These are phyloP conservation scores for Boletus tomentosulus DNA, from an alignment of 768 basidiomycete species.

Conservation along the genomic window DNA sequence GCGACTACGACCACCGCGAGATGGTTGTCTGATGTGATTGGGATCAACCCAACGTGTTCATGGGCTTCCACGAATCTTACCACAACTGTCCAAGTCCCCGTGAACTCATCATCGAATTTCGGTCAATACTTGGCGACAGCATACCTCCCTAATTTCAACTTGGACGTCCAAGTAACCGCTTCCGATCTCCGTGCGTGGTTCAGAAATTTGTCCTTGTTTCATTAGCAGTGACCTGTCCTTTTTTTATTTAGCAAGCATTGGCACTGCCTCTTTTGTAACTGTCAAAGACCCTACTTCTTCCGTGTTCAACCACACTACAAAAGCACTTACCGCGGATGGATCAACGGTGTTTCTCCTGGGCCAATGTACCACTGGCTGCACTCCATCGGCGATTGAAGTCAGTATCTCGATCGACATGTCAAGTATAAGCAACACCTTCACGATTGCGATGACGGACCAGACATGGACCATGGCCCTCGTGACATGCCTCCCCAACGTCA, in stretches of 20 bases:
- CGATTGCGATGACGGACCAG: constrained; percentile 10
- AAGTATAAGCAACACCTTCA: constrained; percentile 8
- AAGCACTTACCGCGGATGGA: constrained; percentile 14
- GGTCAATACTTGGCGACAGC: constrained; percentile 5
- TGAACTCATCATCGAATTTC: constrained; percentile 2
- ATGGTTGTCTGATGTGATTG: constrained; percentile 28
- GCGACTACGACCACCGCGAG: constrained; percentile 17
- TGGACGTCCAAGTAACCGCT: constrained; percentile 13
- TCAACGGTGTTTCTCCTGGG: constrained; percentile 21
- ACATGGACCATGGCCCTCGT: constrained; percentile 23
- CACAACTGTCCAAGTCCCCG: constrained; percentile 4
- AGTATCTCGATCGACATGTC: constrained; percentile 14
- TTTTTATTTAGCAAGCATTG: neutral
- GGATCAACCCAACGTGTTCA: constrained; percentile 25
- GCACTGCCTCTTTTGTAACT: neutral
- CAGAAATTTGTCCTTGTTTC: neutral
- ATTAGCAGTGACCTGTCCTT: neutral
- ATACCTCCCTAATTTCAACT: constrained; percentile 12
- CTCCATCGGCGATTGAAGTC: neutral
- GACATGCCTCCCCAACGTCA: constrained; percentile 19
- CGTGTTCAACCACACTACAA: constrained; percentile 24
- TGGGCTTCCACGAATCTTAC: constrained; percentile 28
- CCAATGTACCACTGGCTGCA: constrained; percentile 21
- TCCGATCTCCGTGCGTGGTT: constrained; percentile 6
- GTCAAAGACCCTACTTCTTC: constrained; percentile 5